Evolutionary conservation across 129 eudicot species (phyloP), one percentile per base, ranked within the genome.

Genomic region (Helianthus tuberosus): DNA sequence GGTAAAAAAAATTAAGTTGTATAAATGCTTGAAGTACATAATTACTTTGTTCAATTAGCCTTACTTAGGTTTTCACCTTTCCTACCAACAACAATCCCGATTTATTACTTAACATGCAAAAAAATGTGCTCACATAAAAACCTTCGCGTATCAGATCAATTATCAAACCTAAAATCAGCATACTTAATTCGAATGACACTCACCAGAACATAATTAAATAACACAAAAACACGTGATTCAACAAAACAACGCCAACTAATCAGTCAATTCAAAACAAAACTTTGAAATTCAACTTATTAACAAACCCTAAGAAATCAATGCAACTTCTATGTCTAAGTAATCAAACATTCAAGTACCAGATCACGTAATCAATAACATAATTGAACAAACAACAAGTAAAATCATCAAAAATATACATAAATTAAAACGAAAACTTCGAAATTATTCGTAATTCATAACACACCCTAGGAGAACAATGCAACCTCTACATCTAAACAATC

Each of bases 401-500:
- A 64, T 4, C 46, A 75, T 65, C 5, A 20, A 54, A 75, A 11
- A 76, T 47, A 53, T 75, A 66, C 46, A 6, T 39, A 5, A 39
- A 5, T 8, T 8, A 39, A 39, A 6, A 39, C 46, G 1, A 39
- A 39, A 43, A 43, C 47, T 43, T 43, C 11, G 2, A 43, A 43
- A 43, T 43, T 43, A 11, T 43, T 43, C 47, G 10, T 43, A 43
- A 43, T 43, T 9, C 10, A 43, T 43, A 43, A 17, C 75, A 67
- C 68, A 67, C 75, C 80, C 80, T 76, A 76, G n/a, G 20, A 25
- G 3, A 68, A 59, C 7, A 76, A 67, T 44, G 66, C 75, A 68
- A 57, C 68, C 58, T 68, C 43, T 47, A 68, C 80, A 25, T 41
- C 46, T 16, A 64, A 65, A 16, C 17, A 52, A 75, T 35, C 64